phyloP scores from a whole-genome alignment of 805 yeast genomes.

The Saccharomycopsis malanga region DNA sequence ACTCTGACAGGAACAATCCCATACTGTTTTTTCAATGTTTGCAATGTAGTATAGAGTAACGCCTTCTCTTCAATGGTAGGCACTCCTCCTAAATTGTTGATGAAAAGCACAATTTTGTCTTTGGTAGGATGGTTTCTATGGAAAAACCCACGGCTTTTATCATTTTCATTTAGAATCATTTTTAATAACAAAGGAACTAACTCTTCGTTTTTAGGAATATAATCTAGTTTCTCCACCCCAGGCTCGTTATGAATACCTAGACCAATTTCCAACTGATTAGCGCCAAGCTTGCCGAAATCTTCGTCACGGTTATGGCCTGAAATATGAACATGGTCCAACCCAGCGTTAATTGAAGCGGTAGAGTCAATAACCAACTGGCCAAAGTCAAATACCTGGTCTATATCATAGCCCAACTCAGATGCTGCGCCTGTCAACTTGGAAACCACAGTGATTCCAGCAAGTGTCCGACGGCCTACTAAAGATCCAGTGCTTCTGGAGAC shows the following conservation, averaged over 20 bases:
- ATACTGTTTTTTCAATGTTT: constrained; percentile 44
- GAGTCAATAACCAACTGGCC: constrained; percentile 58
- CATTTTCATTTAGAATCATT: constrained; percentile 53
- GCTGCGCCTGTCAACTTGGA: constrained; percentile 84
- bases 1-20: constrained; percentile 57
- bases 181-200: constrained; percentile 52
- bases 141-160: constrained; percentile 76
- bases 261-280: constrained; percentile 77
- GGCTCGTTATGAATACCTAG: constrained; percentile 96
- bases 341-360: constrained; percentile 81
- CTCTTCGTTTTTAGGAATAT: constrained; percentile 62
- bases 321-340: constrained; percentile 81
- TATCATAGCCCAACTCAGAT: constrained; percentile 32
- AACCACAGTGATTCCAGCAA: constrained; percentile 83
- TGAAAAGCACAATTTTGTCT: constrained; percentile 63
- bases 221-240: constrained; percentile 50
- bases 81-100: constrained; percentile 88
- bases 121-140: constrained; percentile 37
- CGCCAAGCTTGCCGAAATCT: constrained; percentile 34
- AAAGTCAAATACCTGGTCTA: constrained; percentile 48
- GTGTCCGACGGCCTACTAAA: constrained; percentile 88
- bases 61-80: constrained; percentile 72
- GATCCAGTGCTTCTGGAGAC: constrained; percentile 84
- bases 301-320: constrained; percentile 68
- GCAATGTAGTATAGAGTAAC: constrained; percentile 53